Conservation (phyloP, 495 filamentous ascomycete species). For the Aspergillus cavernicola region DNA sequence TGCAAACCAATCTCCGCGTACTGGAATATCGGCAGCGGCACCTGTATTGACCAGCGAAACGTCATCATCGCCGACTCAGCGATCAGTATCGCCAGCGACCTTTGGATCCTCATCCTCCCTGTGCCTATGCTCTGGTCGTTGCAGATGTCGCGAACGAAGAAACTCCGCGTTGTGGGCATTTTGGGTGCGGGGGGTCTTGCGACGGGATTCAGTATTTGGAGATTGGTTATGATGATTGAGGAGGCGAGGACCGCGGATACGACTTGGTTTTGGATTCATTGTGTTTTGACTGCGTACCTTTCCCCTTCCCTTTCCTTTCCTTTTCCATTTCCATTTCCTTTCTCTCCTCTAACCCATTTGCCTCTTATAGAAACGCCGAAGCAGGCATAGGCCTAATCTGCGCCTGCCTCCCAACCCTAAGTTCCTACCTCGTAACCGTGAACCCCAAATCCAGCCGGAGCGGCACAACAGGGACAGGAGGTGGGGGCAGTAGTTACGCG, state of each 20-base stretch:
- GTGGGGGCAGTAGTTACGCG: background rate
- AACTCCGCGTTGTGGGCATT: constrained; percentile 25
- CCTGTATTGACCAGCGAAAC: constrained; percentile 26
- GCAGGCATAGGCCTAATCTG: constrained; percentile 7
- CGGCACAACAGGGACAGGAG: too few relatives aligned
- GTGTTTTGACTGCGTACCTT: constrained; percentile 1
- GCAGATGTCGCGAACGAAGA: constrained; percentile 27
- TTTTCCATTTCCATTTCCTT: background rate
- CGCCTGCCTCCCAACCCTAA: constrained; percentile 2
- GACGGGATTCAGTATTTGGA: constrained; percentile 29
- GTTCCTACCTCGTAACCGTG: background rate
- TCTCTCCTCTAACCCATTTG: background rate
- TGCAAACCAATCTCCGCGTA: constrained; percentile 29
- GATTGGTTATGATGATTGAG: constrained; percentile 25
- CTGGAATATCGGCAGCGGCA: constrained; percentile 17
- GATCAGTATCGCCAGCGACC: constrained; percentile 31
- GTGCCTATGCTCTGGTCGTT: constrained; percentile 29
- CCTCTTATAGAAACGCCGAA: constrained; percentile 1
- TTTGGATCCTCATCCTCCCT: constrained; percentile 31
- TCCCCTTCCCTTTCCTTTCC: background rate
- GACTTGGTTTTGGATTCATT: constrained; percentile 3
- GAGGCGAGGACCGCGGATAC: background rate
- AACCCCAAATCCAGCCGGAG: background rate
- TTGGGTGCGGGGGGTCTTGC: constrained; percentile 32
- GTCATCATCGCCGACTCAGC: constrained; percentile 31